A percentile compares a stretch with the other conserved stretches of the same genome.
These are phyloP conservation scores for Conticribra weissflogii DNA, from an alignment of 108 stramenopile species.

Conservation along the genomic window DNA sequence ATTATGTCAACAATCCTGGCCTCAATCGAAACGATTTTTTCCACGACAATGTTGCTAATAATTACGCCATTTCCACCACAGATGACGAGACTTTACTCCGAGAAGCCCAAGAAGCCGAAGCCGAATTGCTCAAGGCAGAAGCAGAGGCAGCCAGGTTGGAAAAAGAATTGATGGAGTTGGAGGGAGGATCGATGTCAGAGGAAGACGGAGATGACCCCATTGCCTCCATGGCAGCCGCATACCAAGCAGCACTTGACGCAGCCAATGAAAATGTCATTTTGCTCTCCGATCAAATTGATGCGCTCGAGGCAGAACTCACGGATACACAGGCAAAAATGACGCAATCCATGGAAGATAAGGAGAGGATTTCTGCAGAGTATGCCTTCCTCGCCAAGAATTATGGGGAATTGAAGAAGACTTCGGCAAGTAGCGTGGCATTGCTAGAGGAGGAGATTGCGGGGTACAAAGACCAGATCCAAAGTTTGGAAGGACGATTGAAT, in stretches of 20 bases:
- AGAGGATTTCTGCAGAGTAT: conserved; percentile 46
- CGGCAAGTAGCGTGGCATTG: neutral
- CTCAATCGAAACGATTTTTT: neutral
- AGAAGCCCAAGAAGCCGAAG: conserved; percentile 26
- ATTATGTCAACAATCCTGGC: neutral
- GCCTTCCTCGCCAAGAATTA: conserved; percentile 45
- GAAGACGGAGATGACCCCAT: conserved; percentile 27
- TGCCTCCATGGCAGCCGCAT: conserved; percentile 33
- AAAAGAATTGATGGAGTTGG: conserved; percentile 12
- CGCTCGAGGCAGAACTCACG: conserved; percentile 30
- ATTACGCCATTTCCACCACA: neutral
- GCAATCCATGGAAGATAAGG: conserved; percentile 29
- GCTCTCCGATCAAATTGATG: conserved; percentile 29
- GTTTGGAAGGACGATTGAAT: conserved; percentile 5
- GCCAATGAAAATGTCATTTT: conserved; percentile 44
- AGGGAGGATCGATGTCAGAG: neutral
- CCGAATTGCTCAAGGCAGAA: conserved; percentile 16
- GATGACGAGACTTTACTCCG: conserved; percentile 5
- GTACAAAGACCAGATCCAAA: conserved; percentile 18
- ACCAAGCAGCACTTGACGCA: conserved; percentile 36
- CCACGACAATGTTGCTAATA: conserved; percentile 1
- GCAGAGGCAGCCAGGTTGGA: conserved; percentile 20
- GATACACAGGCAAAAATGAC: conserved; percentile 17
- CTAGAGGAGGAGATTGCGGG: conserved; percentile 19
- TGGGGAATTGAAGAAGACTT: conserved; percentile 31